Evolutionary conservation across 2,329 filamentous ascomycete species (phyloP), one percentile per base, ranked within the genome.

Genomic region (Aspergillus sp.): DNA sequence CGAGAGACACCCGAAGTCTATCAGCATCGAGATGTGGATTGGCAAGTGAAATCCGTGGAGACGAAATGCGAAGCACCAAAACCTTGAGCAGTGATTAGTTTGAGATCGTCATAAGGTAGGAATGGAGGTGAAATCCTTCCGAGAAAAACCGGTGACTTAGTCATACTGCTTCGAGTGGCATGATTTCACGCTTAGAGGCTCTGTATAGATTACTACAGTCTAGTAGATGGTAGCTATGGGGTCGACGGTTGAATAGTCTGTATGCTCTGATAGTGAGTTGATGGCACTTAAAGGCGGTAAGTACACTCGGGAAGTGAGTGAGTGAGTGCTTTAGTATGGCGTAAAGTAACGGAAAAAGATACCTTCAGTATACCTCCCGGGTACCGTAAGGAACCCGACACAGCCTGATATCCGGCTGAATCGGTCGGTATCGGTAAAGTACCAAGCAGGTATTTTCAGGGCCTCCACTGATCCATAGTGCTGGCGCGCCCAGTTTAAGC

Each of bases 391-490:
- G 41, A 23, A 13, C 10, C 17, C 17, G 17, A 23, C 41, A 23
- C 19, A 10, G 17, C 41, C 9, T 21, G 17, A 45, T 5, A 13
- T 45, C 17, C 41, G 41, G 9, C 17, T 45, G 17, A 21, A 45
- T 45, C 41, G 41, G 41, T 45, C 41, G 17, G 45, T 48, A 48
- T 28, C 21, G 45, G 45, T 49, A 49, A 49, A 49, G 45, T 49
- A 49, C 45, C 45, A 55, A 19, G 52, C 38, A 55, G 23, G 38
- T 45, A 45, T 25, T 45, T 10, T 12, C 41, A 43, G 23, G 52
- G 38, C 58, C 62, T 63, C 62, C 64, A 65, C 62, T 58, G 57
- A 58, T 55, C 65, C 66, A 67, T 63, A 62, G 65, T 57, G 63
- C 66, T 65, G 66, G 65, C 55, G 61, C 57, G 61, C 58, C 60